Base-by-base conservation (phyloP, 768 basidiomycete species). In the Mycena leptocephala region DNA sequence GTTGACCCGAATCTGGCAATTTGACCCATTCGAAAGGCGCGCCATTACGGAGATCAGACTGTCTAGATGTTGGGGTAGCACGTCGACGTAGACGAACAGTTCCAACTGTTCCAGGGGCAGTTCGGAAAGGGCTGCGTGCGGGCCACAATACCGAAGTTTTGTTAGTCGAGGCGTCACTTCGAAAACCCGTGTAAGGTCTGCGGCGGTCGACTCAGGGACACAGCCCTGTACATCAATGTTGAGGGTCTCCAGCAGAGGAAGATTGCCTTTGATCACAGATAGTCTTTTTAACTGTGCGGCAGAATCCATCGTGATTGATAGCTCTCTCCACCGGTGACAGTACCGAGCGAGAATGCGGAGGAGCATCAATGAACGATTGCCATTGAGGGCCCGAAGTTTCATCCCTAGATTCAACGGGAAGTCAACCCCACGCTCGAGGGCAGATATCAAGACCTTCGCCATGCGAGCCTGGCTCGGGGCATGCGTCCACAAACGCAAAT, bases 71-170 rank as follows among this genome's bases (percentile, higher is more conserved):
- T 13, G 4, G 16, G 26, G 16, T 16, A 2, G 26, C 46, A 72
- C 14, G 20, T 56, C 28, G 28, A 18, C 5, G 37, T 55, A 72
- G 13, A 24, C 16, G 6, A 72, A 51, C 9, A 13, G 0, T 5
- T 39, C 1, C n/a, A 72, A 46, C 22, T 72, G 71, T 24, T 72
- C 51, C 62, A 72, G 33, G 3, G 71, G 71, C 22, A 72, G 30
- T 28, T 53, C 22, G 35, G 37, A 43, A 11, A 72, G 37, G 13
- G 20, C n/a, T 2, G 18, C 35, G 33, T 37, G 48, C 22, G n/a
- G 33, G 22, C 71, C 71, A 56, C 51, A 8, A 41, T 37, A 72
- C 13, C 51, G 9, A 24, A 64, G 20, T 11, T 30, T 5, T 4
- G 1, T 46, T 5, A 72, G n/a, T 5, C 33, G 62, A 24, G 71